Evolutionary conservation across 257 asterid species (phyloP).

Genomic region (Apocynum venetum): DNA sequence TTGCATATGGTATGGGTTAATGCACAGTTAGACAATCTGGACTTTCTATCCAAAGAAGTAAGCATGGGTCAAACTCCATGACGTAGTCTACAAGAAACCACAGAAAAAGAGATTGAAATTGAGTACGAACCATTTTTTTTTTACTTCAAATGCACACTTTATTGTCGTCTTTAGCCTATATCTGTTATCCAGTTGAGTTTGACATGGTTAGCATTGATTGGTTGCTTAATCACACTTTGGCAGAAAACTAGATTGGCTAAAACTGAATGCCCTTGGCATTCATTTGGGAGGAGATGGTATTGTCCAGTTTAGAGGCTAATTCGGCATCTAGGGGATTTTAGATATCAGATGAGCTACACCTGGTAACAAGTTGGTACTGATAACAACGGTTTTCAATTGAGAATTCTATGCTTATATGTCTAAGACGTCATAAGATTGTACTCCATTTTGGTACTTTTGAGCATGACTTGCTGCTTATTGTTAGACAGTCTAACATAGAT

Average conservation of each 20-base stretch:
- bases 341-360: neutral
- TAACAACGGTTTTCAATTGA: neutral
- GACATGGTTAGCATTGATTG: neutral
- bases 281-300: neutral
- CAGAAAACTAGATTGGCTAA: neutral
- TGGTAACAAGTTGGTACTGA: neutral
- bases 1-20: neutral
- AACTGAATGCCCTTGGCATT: neutral
- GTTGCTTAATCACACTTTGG: neutral
- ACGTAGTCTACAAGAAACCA: neutral
- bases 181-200: too few relatives aligned
- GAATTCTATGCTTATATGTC: neutral
- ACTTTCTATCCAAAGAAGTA: neutral
- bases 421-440: neutral
- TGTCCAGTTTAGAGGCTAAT: neutral
- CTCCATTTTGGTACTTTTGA: neutral
- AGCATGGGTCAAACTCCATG: neutral
- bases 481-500: too few relatives aligned
- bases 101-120: neutral
- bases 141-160: neutral
- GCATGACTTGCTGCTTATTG: neutral
- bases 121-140: neutral
- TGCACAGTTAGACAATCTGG: neutral
- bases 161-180: neutral
- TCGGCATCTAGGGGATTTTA: neutral